Conservation (phyloP, 2,329 filamentous ascomycete species). For the Magnaporthiopsis poae region DNA sequence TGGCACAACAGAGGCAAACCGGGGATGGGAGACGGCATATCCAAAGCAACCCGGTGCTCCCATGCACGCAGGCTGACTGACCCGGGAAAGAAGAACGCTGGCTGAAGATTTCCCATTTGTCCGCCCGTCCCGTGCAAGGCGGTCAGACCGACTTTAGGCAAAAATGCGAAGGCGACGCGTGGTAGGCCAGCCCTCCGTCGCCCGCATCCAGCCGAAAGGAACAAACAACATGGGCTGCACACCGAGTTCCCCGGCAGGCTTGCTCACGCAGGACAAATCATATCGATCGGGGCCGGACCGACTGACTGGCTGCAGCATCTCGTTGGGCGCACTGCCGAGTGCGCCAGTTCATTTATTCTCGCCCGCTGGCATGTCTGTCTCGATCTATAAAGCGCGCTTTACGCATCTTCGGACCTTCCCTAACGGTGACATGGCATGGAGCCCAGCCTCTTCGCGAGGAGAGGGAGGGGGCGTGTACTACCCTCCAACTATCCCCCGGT, state of each 20-base stretch:
- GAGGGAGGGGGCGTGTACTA: too few species aligned
- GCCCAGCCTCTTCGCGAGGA: too few species aligned
- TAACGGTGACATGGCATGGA: background rate
- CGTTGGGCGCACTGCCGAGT: background rate
- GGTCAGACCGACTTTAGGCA: conserved; percentile 7
- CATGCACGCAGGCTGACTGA: too few species aligned
- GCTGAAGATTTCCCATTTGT: background rate
- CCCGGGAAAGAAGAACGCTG: too few species aligned
- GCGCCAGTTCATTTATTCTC: background rate
- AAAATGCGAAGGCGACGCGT: background rate
- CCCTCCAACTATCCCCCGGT: too few species aligned
- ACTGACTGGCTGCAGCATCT: conserved; percentile 2
- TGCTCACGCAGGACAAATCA: background rate
- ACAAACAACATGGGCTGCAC: background rate
- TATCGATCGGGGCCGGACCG: conserved; percentile 5
- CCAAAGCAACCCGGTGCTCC: background rate
- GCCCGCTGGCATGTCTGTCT: background rate
- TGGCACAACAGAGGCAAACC: too few species aligned
- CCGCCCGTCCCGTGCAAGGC: background rate
- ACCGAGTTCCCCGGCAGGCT: background rate
- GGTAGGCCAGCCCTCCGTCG: background rate
- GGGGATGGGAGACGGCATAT: background rate
- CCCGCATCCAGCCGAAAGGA: background rate
- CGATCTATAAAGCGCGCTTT: background rate
- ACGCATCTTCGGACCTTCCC: too few species aligned